Evolutionary conservation across 768 basidiomycete species (phyloP), one percentile per base, ranked within the genome.

Genomic region (Serendipita sp.): DNA sequence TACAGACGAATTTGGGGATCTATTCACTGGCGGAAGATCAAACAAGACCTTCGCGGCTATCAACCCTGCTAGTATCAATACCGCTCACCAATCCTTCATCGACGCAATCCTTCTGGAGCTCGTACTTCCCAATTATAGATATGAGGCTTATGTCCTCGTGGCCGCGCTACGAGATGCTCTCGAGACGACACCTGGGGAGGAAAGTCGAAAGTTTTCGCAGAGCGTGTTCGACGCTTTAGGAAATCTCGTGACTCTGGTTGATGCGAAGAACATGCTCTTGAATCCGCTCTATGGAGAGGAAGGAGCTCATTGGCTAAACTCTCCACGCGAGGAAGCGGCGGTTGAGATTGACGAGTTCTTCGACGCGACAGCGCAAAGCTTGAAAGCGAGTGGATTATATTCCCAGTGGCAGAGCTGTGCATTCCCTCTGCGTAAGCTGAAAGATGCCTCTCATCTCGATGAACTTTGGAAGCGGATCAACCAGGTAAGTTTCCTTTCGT

Each of bases 71-170:
- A 53, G 64, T 38, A 51, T 68, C 11, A 53, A 63, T 38, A 77
- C 78, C 35, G 84, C 85, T 24, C 83, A 86, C 68, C 79, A 80
- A 69, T 92, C 90, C 2, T 90, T 89, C 74, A 73, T 91, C 58
- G 89, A 91, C 72, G 89, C 88, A 0, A 86, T 91, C 65, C 81
- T 92, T 67, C 81, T 92, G 66, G 90, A 92, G 71, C 74, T 92
- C 3, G 88, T 85, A 69, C 85, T 92, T 67, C 89, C 90, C 3
- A 75, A 77, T 54, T 83, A 84, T 2, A 76, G 78, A 0, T 88
- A 87, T 73, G 85, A 88, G 3, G 82, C 80, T 70, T 77, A 79
- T 62, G 76, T 90, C 47, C 71, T 92, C 30, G 83, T 82, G 68
- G 78, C 82, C 65, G 79, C 88, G 32, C 77, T 92, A 32, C 80